A percentile compares a stretch with the other conserved stretches of the same genome.
Evolutionary conservation across 768 basidiomycete species (phyloP).

Genomic region (Leucosporidium creatinivorum): DNA sequence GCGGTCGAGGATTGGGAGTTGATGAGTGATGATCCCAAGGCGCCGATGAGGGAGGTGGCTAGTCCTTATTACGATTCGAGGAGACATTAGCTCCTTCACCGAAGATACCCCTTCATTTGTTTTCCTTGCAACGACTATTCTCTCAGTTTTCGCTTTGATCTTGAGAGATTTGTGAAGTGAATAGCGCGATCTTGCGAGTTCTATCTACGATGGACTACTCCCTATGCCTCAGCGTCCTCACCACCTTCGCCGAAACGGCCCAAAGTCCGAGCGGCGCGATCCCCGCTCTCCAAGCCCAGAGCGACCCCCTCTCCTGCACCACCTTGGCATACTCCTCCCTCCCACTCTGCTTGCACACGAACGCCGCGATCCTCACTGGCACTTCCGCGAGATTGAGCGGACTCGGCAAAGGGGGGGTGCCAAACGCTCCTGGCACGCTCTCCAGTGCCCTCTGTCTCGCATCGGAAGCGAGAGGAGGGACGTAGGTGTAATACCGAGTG

Average conservation of each 20-base stretch:
- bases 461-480: constrained; percentile 6
- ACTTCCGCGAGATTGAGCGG: constrained; percentile 21
- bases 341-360: neutral
- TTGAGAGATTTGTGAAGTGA: too few relatives aligned
- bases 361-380: neutral
- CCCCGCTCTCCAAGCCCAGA: constrained; percentile 32
- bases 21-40: too few relatives aligned
- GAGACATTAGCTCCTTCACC: too few relatives aligned
- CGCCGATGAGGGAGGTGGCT: too few relatives aligned
- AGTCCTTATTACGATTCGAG: too few relatives aligned
- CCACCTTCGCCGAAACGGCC: constrained; percentile 26
- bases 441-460: neutral
- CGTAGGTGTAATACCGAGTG: constrained; percentile 26
- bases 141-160: too few relatives aligned
- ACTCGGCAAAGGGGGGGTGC: constrained; percentile 21
- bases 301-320: constrained; percentile 20
- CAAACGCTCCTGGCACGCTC: constrained; percentile 21
- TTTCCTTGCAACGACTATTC: too few relatives aligned
- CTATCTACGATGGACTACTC: constrained; percentile 5
- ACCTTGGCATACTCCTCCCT: constrained; percentile 11
- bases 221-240: constrained; percentile 15
- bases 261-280: constrained; percentile 21
- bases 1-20: too few relatives aligned
- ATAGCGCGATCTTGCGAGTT: too few relatives aligned
- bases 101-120: too few relatives aligned